These are phyloP conservation scores for Aureobasidium sp. DNA, from an alignment of 2,329 filamentous ascomycete species.

Conservation along the genomic window DNA sequence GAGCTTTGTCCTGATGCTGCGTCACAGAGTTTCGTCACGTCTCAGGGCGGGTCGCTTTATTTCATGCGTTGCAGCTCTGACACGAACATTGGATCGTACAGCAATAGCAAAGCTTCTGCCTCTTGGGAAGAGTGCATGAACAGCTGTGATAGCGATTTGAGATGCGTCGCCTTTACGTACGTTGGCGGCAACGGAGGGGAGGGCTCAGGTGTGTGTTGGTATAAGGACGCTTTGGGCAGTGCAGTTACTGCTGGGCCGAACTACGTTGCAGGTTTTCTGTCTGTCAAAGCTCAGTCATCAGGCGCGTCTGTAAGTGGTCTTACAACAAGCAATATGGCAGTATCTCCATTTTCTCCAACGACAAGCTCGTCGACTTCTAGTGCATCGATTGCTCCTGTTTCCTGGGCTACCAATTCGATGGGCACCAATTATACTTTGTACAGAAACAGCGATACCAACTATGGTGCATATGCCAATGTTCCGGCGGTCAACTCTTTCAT, in stretches of 20 bases:
- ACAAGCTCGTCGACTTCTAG: neutral
- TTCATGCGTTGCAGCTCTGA: conserved; percentile 18
- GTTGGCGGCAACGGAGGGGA: conserved; percentile 11
- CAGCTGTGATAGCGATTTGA: conserved; percentile 14
- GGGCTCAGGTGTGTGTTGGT: conserved; percentile 16
- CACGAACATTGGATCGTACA: conserved; percentile 16
- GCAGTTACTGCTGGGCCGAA: conserved; percentile 12
- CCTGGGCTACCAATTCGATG: neutral
- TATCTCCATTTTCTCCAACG: neutral
- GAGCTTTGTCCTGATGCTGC: conserved; percentile 12
- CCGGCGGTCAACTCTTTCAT: conserved; percentile 12
- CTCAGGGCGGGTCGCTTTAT: conserved; percentile 9
- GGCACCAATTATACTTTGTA: conserved; percentile 13
- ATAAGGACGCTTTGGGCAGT: conserved; percentile 18
- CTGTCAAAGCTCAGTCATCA: neutral
- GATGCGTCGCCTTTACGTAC: conserved; percentile 19
- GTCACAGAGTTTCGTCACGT: conserved; percentile 12
- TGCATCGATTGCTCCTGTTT: conserved; percentile 2
- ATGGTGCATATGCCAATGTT: conserved; percentile 15
- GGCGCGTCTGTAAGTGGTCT: neutral
- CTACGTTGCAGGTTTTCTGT: conserved; percentile 17
- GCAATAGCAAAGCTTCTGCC: conserved; percentile 10
- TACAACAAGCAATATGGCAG: neutral
- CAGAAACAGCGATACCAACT: conserved; percentile 14
- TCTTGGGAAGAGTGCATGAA: conserved; percentile 18